Evolutionary conservation across 495 filamentous ascomycete genomes (phyloP).

Genomic region (Massariosphaeria phaeospora): DNA sequence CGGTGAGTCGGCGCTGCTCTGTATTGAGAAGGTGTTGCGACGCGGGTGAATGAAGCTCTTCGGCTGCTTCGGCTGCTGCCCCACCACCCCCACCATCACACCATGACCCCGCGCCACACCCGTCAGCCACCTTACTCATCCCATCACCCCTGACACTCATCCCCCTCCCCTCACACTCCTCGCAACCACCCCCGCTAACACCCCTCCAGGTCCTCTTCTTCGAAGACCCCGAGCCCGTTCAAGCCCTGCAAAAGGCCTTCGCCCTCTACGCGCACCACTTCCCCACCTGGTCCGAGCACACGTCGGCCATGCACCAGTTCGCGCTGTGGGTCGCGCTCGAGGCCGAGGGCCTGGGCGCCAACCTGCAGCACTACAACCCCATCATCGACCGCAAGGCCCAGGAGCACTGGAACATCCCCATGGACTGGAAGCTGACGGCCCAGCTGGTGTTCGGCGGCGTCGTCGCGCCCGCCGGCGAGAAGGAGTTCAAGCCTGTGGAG

Average conservation of each 20-base stretch:
- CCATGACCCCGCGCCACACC: neutral
- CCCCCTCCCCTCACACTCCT: neutral
- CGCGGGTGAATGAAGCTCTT: too few species aligned
- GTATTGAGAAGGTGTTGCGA: neutral
- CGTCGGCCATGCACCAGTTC: constrained; percentile 63
- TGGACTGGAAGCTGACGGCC: constrained; percentile 53
- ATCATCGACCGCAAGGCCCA: constrained; percentile 55
- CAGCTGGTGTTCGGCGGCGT: constrained; percentile 50
- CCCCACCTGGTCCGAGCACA: constrained; percentile 58
- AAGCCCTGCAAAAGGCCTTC: constrained; percentile 50
- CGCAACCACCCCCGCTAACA: neutral
- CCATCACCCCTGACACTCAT: neutral
- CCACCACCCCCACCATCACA: neutral
- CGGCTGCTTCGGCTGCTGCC: neutral
- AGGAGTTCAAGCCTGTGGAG: constrained; percentile 53
- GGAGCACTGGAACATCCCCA: constrained; percentile 54
- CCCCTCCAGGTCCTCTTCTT: constrained; percentile 56
- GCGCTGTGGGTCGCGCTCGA: constrained; percentile 62
- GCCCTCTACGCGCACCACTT: constrained; percentile 57
- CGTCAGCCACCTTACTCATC: neutral
- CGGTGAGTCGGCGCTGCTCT: constrained; percentile 42
- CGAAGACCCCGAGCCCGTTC: constrained; percentile 52
- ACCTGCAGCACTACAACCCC: constrained; percentile 72
- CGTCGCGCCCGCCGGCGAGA: constrained; percentile 47
- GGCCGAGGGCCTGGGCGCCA: constrained; percentile 65